Percentiles rank a stretch among this genome's conserved stretches.
These are phyloP conservation scores for Capsicum pubescens DNA, from an alignment of 257 asterid genomes.

Conservation along the genomic window DNA sequence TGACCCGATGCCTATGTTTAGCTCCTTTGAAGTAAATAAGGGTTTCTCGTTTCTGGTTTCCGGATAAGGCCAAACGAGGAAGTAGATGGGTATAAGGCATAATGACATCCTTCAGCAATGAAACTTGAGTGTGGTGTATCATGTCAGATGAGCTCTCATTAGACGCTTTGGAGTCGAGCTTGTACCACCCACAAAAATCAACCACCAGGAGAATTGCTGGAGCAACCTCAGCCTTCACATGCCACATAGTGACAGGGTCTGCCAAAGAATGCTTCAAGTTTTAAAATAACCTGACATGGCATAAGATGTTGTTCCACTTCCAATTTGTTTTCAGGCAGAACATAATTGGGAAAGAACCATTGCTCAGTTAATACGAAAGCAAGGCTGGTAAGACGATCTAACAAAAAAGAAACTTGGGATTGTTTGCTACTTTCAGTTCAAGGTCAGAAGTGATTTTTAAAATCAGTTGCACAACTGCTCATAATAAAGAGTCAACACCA, in stretches of 20 bases:
- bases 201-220: constrained; percentile 90
- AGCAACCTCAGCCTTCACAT: constrained; percentile 80
- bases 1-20: constrained; percentile 94
- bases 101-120: constrained; percentile 86
- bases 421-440: constrained; percentile 1
- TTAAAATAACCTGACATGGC: constrained; percentile 86
- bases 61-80: constrained; percentile 64
- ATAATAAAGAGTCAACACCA: background rate
- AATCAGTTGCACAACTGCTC: background rate
- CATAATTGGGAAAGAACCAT: constrained; percentile 5
- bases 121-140: constrained; percentile 89
- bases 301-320: constrained; percentile 46
- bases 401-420: background rate
- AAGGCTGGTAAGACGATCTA: background rate
- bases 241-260: constrained; percentile 99
- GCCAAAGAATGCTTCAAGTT: constrained; percentile 98
- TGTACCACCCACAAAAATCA: constrained; percentile 97
- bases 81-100: constrained; percentile 91
- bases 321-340: constrained; percentile 16
- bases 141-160: constrained; percentile 54
- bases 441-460: background rate
- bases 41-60: constrained; percentile 59
- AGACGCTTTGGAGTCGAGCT: constrained; percentile 67
- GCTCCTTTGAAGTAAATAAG: constrained; percentile 98
- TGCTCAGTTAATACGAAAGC: background rate